phyloP scores from a whole-genome alignment of 768 basidiomycete species.

The Jaapia argillacea region DNA sequence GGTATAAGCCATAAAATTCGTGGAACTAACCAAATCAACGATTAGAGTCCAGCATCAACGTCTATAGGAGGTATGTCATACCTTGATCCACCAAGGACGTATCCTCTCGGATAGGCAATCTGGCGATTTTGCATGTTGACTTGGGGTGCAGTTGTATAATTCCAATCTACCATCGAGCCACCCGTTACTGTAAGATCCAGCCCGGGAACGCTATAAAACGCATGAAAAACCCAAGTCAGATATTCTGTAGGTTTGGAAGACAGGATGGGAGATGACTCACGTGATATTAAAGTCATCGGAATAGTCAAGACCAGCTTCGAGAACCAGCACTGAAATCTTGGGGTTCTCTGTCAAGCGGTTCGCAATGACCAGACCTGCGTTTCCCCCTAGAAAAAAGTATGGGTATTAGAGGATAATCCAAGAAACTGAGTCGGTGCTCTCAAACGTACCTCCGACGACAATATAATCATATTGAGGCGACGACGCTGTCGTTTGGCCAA shows the following conservation, averaged over 20 bases:
- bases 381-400: neutral
- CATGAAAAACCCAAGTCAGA: neutral
- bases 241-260: neutral
- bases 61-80: neutral
- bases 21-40: neutral
- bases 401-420: too few species aligned
- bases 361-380: neutral
- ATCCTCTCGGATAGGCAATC: neutral
- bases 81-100: neutral
- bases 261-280: too few species aligned
- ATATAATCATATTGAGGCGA: slow-evolving; percentile 1
- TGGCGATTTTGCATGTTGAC: neutral
- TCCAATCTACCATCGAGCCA: neutral
- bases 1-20: slow-evolving; percentile 18
- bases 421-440: too few species aligned
- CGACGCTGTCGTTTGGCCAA: too few species aligned
- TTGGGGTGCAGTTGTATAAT: neutral
- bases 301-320: slow-evolving; percentile 3
- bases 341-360: neutral
- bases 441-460: neutral
- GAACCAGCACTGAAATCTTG: neutral
- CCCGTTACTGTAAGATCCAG: neutral
- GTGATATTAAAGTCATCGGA: neutral
- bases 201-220: neutral
- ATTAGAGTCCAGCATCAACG: neutral